Evolutionary conservation across 2,329 filamentous ascomycete genomes (phyloP), one percentile per base, ranked within the genome.

Genomic region (Diaporthe vaccinii): DNA sequence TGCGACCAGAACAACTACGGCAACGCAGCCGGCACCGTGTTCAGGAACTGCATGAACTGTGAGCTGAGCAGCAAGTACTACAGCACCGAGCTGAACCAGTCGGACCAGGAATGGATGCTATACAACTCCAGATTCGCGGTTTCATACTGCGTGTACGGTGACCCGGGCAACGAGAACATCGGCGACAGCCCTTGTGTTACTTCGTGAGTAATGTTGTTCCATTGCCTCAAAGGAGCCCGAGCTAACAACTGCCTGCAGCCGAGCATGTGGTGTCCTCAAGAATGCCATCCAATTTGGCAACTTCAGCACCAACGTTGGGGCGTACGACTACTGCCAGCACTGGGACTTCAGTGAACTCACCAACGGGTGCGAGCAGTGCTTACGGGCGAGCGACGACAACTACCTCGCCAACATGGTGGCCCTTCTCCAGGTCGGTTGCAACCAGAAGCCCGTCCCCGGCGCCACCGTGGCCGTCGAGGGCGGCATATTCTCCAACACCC

Each of bases 51-150:
- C 78, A 80, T 91, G 59, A 80, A 84, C 51, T 92, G 90, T 81
- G 85, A 91, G 78, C 79, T 87, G 39, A 80, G 79, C 2, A 92
- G 91, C 81, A 81, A 82, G 6, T 91, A 87, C 78, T 71, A 76
- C 31, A 49, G 44, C n/a, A 78, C 82, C 1, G 82, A 79, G 8
- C 80, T 83, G 25, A 85, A 85, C 20, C 78, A 87, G 74, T 88
- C 90, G 1, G 91, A 93, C 78, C 82, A 89, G 15, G 84, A 90
- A 77, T 87, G 85, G 76, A 83, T 87, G 69, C 82, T 92, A 22
- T 92, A 91, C 77, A 92, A 92, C 77, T 77, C 92, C 71, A 86
- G 91, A 79, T 92, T 87, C 78, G 85, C 89, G 8, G 77, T 88
- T 2, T 88, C 88, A 2, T 87, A 87, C 78, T 93, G 91, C 78